Evolutionary conservation across 2,329 filamentous ascomycete species (phyloP).

Genomic region (Cryphonectria japonica): DNA sequence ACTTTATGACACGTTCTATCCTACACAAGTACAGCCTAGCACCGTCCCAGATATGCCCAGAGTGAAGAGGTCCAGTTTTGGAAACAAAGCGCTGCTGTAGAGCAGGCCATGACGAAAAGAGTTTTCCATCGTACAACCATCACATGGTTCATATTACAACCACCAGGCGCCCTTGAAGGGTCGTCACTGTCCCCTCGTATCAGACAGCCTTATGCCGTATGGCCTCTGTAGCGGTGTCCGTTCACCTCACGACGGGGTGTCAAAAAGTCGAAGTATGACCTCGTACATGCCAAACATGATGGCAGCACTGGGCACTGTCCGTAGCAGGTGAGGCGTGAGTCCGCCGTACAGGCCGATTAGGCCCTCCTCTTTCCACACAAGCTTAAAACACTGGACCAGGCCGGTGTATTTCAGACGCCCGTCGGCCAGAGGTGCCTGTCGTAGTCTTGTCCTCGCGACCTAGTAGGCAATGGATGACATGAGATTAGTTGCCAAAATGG

Average conservation of each 20-base stretch:
- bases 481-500: not conserved
- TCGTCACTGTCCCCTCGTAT: not conserved
- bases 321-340: constrained; percentile 86
- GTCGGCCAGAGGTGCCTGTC: constrained; percentile 77
- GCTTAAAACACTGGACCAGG: constrained; percentile 83
- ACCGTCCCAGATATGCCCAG: not conserved
- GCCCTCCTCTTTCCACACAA: constrained; percentile 87
- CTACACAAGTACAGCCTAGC: not conserved
- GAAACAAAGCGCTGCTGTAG: not conserved
- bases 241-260: constrained; percentile 34
- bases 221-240: not conserved
- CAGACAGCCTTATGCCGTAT: not conserved
- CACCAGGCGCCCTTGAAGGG: not conserved
- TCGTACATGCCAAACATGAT: constrained; percentile 96
- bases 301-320: constrained; percentile 87
- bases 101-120: not conserved
- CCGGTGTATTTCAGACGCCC: constrained; percentile 85
- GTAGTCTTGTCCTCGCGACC: constrained; percentile 81
- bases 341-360: constrained; percentile 86
- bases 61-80: not conserved
- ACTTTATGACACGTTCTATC: not conserved
- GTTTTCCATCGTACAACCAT: not conserved
- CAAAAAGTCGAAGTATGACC: constrained; percentile 55
- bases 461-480: constrained; percentile 36
- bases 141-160: not conserved